Evolutionary conservation across 2,329 filamentous ascomycete species (phyloP), one percentile per base, ranked within the genome.

Genomic region (Fusarium lyarnte): DNA sequence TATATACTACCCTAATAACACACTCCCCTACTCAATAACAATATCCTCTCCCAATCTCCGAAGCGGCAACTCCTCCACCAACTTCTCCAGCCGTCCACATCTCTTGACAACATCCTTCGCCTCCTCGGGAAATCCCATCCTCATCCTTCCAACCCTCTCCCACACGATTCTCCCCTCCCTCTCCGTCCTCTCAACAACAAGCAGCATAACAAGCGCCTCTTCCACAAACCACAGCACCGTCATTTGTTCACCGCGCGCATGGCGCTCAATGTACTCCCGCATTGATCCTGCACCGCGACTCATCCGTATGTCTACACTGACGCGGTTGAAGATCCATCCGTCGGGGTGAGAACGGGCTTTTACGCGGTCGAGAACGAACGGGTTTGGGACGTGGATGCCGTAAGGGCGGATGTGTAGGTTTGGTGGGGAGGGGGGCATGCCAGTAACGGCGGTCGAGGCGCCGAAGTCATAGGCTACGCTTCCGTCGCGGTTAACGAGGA

Each of bases 201-300:
- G 69, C 8, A 82, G 68, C 79, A 82, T 76, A 23, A 81, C 76
- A 16, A 76, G 65, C 8, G 78, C 76, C 47, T 82, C 80, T 36
- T 81, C 80, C 23, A 81, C 75, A 51, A 81, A 81, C 80, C 80
- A 82, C 33, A 82, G 60, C 13, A 81, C 73, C 23, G 79, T 81
- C 79, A 82, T 81, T 58, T 81, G 79, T 69, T 82, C 78, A 11
- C 79, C 80, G 7, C 76, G 76, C 14, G 78, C 80, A 52, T 82
- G 80, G 2, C 74, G 73, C 58, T 80, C 78, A 23, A 82, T 75
- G 42, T 81, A 82, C 29, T 80, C 78, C 1, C 80, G 76, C 42
- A 81, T 80, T 1, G 77, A 74, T 1, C 49, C 68, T 7, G 62
- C 73, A 0, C 75, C 79, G 12, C 78, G 73, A 54, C 80, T 82